Conservation (phyloP, 805 yeast genomes). For the Candida ovalis region DNA sequence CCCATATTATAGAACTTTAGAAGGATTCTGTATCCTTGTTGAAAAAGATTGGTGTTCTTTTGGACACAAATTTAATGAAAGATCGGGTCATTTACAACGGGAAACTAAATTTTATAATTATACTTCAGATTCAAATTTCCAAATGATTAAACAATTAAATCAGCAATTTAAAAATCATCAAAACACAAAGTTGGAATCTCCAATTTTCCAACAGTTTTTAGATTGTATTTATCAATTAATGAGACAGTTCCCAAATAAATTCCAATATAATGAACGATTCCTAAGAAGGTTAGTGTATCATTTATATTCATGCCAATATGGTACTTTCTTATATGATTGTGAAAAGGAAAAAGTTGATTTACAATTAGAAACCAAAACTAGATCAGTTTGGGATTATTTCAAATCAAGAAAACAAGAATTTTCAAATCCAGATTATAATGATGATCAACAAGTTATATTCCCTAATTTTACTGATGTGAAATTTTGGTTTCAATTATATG, state of each 20-base stretch:
- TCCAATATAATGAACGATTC: constrained; percentile 88
- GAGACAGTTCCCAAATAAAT: constrained; percentile 63
- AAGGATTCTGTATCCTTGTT: constrained; percentile 79
- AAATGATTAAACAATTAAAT: constrained; percentile 44
- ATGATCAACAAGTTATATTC: constrained; percentile 45
- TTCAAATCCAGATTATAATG: constrained; percentile 45
- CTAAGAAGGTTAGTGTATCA: constrained; percentile 82
- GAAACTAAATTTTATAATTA: constrained; percentile 48
- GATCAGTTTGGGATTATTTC: constrained; percentile 94
- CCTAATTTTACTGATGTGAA: constrained; percentile 61
- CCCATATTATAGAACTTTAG: constrained; percentile 81
- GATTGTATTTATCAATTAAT: constrained; percentile 83
- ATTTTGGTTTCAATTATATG: constrained; percentile 90
- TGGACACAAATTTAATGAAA: constrained; percentile 84
- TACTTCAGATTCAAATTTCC: constrained; percentile 30
- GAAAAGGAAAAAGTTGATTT: constrained; percentile 59
- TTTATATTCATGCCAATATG: constrained; percentile 90
- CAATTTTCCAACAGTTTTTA: constrained; percentile 89
- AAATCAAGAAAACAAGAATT: constrained; percentile 71
- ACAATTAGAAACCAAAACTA: constrained; percentile 45
- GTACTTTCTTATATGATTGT: constrained; percentile 75
- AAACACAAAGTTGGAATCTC: constrained; percentile 66
- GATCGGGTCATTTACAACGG: constrained; percentile 71
- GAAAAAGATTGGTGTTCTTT: constrained; percentile 96
- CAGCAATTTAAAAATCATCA: constrained; percentile 46